These are phyloP conservation scores for Serendipita indica DNA, from an alignment of 768 basidiomycete genomes.

Conservation along the genomic window DNA sequence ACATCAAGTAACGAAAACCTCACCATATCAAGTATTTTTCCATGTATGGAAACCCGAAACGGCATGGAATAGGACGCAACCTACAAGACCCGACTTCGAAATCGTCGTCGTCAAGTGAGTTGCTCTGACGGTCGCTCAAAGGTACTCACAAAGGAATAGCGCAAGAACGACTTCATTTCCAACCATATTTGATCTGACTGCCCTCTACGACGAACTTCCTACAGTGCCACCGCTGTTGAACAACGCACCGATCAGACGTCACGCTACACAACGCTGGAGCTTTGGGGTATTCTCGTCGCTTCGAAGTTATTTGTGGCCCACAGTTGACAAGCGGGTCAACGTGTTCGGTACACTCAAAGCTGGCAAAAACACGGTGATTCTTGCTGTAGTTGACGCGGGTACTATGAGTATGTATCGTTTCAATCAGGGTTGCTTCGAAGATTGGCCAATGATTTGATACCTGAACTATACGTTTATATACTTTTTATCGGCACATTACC, in stretches of 20 bases:
- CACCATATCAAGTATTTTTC: slow-evolving; percentile 73
- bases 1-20: slow-evolving; percentile 39
- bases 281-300: background rate
- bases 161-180: slow-evolving; percentile 75
- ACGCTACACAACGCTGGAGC: background rate
- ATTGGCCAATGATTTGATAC: slow-evolving; percentile 50
- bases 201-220: slow-evolving; percentile 56
- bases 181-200: slow-evolving; percentile 57
- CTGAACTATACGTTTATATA: background rate
- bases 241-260: background rate
- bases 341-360: slow-evolving; percentile 71
- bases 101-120: slow-evolving; percentile 75
- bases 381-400: slow-evolving; percentile 81
- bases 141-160: slow-evolving; percentile 27
- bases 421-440: slow-evolving; percentile 69
- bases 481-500: background rate
- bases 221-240: slow-evolving; percentile 41
- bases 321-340: slow-evolving; percentile 24
- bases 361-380: slow-evolving; percentile 68
- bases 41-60: slow-evolving; percentile 87
- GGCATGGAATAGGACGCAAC: slow-evolving; percentile 61
- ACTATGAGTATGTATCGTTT: slow-evolving; percentile 82
- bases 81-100: slow-evolving; percentile 70
- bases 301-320: background rate
- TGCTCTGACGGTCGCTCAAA: background rate